These are phyloP conservation scores for Backusella westeae DNA, from an alignment of 192 early-diverging fungal genomes.

Conservation along the genomic window DNA sequence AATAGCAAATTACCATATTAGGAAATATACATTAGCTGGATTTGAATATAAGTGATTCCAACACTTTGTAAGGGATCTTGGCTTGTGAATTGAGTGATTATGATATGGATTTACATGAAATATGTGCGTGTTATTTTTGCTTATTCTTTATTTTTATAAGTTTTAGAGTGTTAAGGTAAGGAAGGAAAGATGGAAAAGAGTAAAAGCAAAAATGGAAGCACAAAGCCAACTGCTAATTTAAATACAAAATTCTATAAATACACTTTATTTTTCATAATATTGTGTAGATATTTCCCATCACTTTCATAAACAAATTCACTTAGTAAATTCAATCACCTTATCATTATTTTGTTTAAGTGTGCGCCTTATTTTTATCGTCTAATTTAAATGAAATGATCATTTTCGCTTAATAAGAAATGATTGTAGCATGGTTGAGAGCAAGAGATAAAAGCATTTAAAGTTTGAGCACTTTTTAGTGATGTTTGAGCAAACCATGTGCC, in stretches of 20 bases:
- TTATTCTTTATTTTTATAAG: too few relatives aligned
- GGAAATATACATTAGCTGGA: background rate
- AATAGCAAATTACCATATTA: background rate
- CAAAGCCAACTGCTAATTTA: background rate
- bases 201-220: background rate
- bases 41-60: background rate
- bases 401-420: too few relatives aligned
- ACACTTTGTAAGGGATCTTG: background rate
- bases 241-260: background rate
- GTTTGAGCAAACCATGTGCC: background rate
- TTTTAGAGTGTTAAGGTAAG: background rate
- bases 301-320: too few relatives aligned
- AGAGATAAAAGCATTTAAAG: background rate
- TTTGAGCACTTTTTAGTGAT: background rate
- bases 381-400: background rate
- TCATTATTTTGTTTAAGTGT: too few relatives aligned
- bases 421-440: background rate
- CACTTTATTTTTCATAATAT: too few relatives aligned
- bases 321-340: too few relatives aligned
- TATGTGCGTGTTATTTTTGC: too few relatives aligned
- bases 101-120: too few relatives aligned
- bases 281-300: background rate
- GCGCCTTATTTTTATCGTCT: too few relatives aligned
- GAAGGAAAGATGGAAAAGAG: background rate
- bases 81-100: too few relatives aligned